Percentiles rank a stretch among this genome's conserved stretches.
phyloP scores from a whole-genome alignment of 306 rosid genomes.

The Ziziphus jujuba region DNA sequence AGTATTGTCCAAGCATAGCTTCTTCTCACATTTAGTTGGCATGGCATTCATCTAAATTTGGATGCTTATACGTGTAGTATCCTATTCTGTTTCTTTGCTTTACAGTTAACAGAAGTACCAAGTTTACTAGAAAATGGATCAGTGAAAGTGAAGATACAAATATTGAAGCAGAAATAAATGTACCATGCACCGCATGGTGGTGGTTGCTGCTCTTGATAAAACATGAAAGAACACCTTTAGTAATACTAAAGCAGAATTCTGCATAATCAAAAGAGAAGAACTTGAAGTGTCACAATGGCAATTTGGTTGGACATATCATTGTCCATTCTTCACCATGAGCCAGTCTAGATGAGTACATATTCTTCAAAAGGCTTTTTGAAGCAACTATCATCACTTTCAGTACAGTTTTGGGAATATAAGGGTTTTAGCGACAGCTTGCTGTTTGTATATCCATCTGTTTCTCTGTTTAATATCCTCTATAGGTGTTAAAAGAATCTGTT shows the following conservation, averaged over 20 bases:
- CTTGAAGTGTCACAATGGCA: conserved; percentile 20
- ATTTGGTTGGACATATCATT: neutral
- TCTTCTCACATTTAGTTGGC: neutral
- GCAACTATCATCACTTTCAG: conserved; percentile 8
- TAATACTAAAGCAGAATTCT: conserved; percentile 11
- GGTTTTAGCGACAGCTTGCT: neutral
- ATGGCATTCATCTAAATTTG: conserved; percentile 14
- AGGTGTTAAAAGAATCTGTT: conserved; percentile 5
- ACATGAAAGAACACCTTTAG: conserved; percentile 11
- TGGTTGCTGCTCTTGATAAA: conserved; percentile 55
- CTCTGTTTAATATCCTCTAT: neutral
- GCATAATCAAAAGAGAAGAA: conserved; percentile 6
- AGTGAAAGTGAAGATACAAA: conserved; percentile 53
- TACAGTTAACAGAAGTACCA: conserved; percentile 72
- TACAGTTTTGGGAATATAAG: neutral
- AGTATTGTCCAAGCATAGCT: too few relatives aligned
- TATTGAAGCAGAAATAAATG: conserved; percentile 41
- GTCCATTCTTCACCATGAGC: conserved; percentile 10
- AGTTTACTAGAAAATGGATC: conserved; percentile 73
- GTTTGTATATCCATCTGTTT: conserved; percentile 31
- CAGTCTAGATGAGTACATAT: conserved; percentile 18
- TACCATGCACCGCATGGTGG: conserved; percentile 32
- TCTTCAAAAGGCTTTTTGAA: conserved; percentile 15
- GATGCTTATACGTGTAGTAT: neutral
- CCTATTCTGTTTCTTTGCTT: conserved; percentile 17